phyloP scores from a whole-genome alignment of 257 asterid species.

The Solanum sparsipilum region DNA sequence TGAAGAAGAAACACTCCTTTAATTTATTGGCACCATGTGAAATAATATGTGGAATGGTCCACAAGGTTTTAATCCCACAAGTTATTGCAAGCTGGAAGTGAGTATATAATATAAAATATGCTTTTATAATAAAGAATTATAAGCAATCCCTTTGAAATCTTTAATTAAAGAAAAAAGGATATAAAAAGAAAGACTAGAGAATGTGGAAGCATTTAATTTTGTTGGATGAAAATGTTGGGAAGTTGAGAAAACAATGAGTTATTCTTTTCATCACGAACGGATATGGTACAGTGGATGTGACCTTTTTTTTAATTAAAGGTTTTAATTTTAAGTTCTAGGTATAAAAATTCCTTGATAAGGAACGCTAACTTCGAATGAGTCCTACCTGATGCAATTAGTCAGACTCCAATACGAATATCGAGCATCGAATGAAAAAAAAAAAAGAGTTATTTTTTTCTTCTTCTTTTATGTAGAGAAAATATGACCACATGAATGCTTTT shows the following conservation, averaged over 20 bases:
- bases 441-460: no score
- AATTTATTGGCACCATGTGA: background rate
- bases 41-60: background rate
- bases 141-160: background rate
- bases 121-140: background rate
- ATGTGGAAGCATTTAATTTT: background rate
- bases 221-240: background rate
- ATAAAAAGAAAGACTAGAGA: background rate
- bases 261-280: background rate
- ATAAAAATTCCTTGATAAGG: background rate
- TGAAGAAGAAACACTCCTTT: background rate
- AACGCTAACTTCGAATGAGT: background rate
- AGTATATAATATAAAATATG: background rate
- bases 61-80: background rate
- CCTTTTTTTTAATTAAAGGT: no score
- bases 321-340: no score
- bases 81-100: background rate
- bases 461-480: background rate
- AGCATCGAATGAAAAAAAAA: accelerated
- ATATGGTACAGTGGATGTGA: no score
- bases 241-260: background rate
- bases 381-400: background rate
- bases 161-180: background rate
- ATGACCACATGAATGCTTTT: background rate
- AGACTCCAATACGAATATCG: accelerated